Conservation (phyloP, 75 land plant genomes). For the Ceratopteris richardii region DNA sequence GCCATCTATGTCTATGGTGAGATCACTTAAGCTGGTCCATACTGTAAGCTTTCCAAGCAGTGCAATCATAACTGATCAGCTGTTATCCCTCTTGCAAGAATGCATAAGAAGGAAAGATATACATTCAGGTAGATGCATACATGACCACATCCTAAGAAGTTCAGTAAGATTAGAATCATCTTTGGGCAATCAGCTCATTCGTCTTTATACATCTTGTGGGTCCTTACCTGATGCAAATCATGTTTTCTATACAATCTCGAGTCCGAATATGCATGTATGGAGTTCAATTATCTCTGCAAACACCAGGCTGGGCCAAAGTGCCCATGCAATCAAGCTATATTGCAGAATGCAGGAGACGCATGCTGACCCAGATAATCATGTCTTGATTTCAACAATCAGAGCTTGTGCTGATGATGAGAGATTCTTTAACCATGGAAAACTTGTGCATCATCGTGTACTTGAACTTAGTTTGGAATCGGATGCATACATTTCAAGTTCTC, state of each 20-base stretch:
- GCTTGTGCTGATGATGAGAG: conserved; percentile 4
- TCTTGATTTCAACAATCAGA: not conserved
- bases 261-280: not conserved
- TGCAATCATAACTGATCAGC: not conserved
- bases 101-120: not conserved
- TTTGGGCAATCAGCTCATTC: conserved; percentile 3
- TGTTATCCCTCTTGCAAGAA: conserved; percentile 1
- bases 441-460: conserved; percentile 11
- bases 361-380: not conserved
- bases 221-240: conserved; percentile 6
- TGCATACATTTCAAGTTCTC: conserved; percentile 5
- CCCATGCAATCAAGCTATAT: not conserved
- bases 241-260: not conserved
- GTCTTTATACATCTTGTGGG: not conserved
- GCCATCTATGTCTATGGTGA: no score
- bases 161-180: not conserved
- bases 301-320: not conserved
- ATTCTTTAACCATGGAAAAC: conserved; percentile 10
- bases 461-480: conserved; percentile 1
- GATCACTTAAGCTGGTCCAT: not conserved
- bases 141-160: not conserved
- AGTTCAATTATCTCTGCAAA: conserved; percentile 6
- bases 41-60: not conserved
- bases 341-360: not conserved
- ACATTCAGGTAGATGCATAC: not conserved